A percentile compares a stretch with the other conserved stretches of the same genome.
These are phyloP conservation scores for Acanthamoeba healyi DNA, from an alignment of 208 protist genomes.

Conservation along the genomic window DNA sequence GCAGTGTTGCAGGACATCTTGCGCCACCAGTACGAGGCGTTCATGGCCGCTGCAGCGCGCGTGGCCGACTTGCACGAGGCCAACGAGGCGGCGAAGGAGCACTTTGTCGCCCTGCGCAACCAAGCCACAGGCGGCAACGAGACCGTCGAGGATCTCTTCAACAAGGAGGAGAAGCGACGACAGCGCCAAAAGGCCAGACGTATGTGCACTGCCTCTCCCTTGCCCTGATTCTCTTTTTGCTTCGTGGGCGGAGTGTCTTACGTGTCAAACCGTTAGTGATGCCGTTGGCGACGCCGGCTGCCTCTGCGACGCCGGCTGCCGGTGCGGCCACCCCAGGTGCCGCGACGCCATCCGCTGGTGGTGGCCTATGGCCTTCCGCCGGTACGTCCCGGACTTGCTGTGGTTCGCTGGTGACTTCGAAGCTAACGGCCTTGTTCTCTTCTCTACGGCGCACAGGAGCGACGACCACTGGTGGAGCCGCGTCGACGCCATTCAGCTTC, in stretches of 20 bases:
- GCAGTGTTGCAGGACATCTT: slow-evolving; percentile 65
- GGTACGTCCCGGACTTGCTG: background rate
- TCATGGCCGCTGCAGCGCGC: slow-evolving; percentile 49
- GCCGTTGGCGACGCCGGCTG: slow-evolving; percentile 9
- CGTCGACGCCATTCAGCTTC: slow-evolving; percentile 40
- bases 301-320: background rate
- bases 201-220: background rate
- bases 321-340: background rate
- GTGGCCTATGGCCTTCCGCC: background rate
- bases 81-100: background rate
- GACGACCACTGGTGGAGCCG: background rate
- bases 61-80: slow-evolving; percentile 27
- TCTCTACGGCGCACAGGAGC: background rate
- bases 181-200: slow-evolving; percentile 38
- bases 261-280: background rate
- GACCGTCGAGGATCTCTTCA: slow-evolving; percentile 49
- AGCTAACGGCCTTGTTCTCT: too few species aligned
- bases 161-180: slow-evolving; percentile 2
- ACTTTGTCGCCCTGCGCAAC: background rate
- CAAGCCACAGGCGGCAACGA: background rate
- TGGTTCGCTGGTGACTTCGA: too few species aligned
- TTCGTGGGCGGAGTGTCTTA: background rate
- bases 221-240: background rate
- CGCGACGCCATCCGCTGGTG: background rate
- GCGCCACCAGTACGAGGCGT: slow-evolving; percentile 60